Percentiles rank a stretch among this genome's conserved stretches.
phyloP scores from a whole-genome alignment of 352 stramenopile genomes.

The Pythium brassicae region DNA sequence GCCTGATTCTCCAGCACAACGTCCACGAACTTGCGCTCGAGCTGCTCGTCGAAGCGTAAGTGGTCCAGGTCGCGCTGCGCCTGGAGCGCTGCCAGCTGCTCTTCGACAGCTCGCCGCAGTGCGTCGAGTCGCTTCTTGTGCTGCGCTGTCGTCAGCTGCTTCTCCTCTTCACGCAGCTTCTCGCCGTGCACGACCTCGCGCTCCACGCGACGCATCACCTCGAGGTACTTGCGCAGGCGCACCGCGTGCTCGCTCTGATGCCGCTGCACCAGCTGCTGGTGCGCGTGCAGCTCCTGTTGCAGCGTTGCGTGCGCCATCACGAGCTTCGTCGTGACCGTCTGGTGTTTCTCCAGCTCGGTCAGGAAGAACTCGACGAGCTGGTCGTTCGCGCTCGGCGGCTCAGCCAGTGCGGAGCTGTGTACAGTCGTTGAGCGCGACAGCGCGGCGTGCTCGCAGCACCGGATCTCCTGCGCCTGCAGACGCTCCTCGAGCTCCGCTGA shows the following conservation, averaged over 20 bases:
- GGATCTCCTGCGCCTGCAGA: slow-evolving; percentile 27
- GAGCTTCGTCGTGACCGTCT: slow-evolving; percentile 23
- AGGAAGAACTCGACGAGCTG: slow-evolving; percentile 44
- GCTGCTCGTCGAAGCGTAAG: slow-evolving; percentile 25
- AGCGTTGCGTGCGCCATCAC: slow-evolving; percentile 19
- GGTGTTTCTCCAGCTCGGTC: slow-evolving; percentile 46
- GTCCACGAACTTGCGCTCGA: slow-evolving; percentile 36
- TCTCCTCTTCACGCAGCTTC: slow-evolving; percentile 31
- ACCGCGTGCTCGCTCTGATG: slow-evolving; percentile 26
- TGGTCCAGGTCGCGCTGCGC: slow-evolving; percentile 19
- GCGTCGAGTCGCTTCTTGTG: slow-evolving; percentile 24
- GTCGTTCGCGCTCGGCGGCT: slow-evolving; percentile 16
- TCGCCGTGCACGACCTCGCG: slow-evolving; percentile 27
- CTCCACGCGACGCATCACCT: slow-evolving; percentile 37
- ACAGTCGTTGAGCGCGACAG: background rate
- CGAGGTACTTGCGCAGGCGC: slow-evolving; percentile 28
- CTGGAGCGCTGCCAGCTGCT: slow-evolving; percentile 23
- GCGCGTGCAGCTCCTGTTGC: slow-evolving; percentile 24
- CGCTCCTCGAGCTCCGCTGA: slow-evolving; percentile 27
- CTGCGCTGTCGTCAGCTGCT: slow-evolving; percentile 21
- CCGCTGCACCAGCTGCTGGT: slow-evolving; percentile 20
- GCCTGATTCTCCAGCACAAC: slow-evolving; percentile 38
- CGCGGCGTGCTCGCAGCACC: slow-evolving; percentile 6
- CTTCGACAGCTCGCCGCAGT: slow-evolving; percentile 16
- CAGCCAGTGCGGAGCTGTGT: background rate